Percentiles rank a stretch among this genome's conserved stretches.
phyloP scores from a whole-genome alignment of 306 rosid species.

The Trichosanthes cucumerina region DNA sequence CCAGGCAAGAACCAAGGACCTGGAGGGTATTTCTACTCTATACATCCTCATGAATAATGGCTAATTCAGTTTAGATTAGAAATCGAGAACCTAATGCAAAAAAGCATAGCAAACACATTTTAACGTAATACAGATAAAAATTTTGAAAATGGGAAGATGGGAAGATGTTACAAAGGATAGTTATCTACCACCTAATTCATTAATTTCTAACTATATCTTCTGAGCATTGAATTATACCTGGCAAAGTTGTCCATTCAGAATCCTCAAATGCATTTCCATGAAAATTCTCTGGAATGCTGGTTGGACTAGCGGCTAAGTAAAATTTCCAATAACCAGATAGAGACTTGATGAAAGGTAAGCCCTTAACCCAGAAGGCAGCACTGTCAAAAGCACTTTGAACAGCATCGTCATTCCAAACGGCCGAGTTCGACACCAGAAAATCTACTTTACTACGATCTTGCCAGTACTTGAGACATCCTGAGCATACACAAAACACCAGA shows the following conservation, averaged over 20 bases:
- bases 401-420: slow-evolving; percentile 85
- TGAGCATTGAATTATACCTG: slow-evolving; percentile 35
- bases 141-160: not conserved
- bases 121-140: not conserved
- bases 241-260: slow-evolving; percentile 60
- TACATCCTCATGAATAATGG: not conserved
- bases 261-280: slow-evolving; percentile 47
- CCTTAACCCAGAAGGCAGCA: slow-evolving; percentile 75
- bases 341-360: slow-evolving; percentile 69
- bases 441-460: slow-evolving; percentile 68
- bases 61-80: not conserved
- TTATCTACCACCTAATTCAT: not conserved
- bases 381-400: slow-evolving; percentile 62
- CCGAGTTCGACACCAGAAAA: slow-evolving; percentile 50
- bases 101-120: not conserved
- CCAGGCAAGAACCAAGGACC: not conserved
- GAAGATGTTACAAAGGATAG: not conserved
- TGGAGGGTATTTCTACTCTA: not conserved
- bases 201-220: not conserved
- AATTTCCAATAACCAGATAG: slow-evolving; percentile 90
- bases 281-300: slow-evolving; percentile 50
- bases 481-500: slow-evolving; percentile 16
- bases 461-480: slow-evolving; percentile 88
- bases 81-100: not conserved
- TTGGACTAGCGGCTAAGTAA: slow-evolving; percentile 61